Percentiles rank a stretch among this genome's conserved stretches.
Evolutionary conservation across 768 basidiomycete genomes (phyloP).

Genomic region (Pleurotus citrinopileatus): DNA sequence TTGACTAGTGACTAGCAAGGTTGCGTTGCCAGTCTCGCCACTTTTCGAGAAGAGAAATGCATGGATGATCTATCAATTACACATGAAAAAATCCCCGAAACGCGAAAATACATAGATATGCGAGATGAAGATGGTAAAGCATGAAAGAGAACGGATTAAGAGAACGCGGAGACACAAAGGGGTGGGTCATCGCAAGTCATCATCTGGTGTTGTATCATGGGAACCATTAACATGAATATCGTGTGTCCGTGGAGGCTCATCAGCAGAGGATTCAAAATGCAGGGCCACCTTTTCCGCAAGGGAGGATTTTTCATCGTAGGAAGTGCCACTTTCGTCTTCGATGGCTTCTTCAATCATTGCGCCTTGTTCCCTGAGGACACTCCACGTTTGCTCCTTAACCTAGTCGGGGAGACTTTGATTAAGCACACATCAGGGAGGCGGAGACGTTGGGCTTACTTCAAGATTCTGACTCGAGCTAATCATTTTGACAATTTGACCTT

Average conservation of each 20-base stretch:
- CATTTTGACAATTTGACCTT: constrained; percentile 75
- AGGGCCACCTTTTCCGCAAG: constrained; percentile 36
- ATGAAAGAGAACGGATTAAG: no score
- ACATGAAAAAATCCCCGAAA: no score
- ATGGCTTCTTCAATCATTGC: constrained; percentile 63
- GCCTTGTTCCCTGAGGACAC: constrained; percentile 57
- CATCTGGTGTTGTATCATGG: background rate
- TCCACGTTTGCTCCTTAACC: constrained; percentile 61
- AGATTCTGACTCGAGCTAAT: constrained; percentile 80
- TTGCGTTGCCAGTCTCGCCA: no score
- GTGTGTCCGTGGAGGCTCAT: constrained; percentile 12
- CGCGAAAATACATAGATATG: no score
- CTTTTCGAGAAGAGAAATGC: no score
- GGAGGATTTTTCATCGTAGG: constrained; percentile 43
- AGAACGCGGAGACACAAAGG: no score
- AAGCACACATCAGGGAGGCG: background rate
- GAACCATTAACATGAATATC: constrained; percentile 4
- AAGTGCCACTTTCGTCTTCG: constrained; percentile 27
- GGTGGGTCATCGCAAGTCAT: no score
- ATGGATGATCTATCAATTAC: no score
- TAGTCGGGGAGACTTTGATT: constrained; percentile 17
- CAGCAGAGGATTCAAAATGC: constrained; percentile 29
- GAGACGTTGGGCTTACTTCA: constrained; percentile 36
- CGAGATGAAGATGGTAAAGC: no score
- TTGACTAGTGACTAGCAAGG: no score